Evolutionary conservation across 257 asterid species (phyloP), one percentile per base, ranked within the genome.

Genomic region (Plectranthus barbatus): DNA sequence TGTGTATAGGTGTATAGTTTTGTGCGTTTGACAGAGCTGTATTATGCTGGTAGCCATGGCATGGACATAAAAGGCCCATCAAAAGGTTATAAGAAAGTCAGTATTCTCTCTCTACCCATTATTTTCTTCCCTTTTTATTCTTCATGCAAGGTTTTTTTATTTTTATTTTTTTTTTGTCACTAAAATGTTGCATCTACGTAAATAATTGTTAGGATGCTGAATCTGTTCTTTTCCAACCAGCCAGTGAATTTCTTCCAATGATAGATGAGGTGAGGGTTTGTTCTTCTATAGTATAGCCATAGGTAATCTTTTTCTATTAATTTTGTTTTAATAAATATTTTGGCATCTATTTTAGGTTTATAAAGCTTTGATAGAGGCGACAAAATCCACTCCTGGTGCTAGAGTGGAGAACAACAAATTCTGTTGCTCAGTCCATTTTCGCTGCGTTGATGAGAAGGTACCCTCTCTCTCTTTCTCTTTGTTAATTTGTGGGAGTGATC

Each of bases 61-160:
- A 91, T 91, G 98, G 98, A 91, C 87, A 91, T 91, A 61, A 88
- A 86, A 79, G 98, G 95, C 67, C 98, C 98, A 70, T 87, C 95
- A 21, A 91, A 84, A 77, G 91, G 87, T 68, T 82, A 75, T 75
- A 79, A 59, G 57, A 84, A 83, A 79, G 98, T 84, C 47, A 73
- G 87, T 40, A 44, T 24, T 60, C 34, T 67, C 9, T 44, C 49
- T 48, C 47, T 17, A 31, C 47, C 9, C 6, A 37, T 8, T 39
- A 36, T 24, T 64, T 39, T 41, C 20, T 19, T 21, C 2, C 18
- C 24, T 40, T 52, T 26, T 49, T 44, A 11, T 36, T 64, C 41
- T 49, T 48, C 69, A 70, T 70, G 65, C 60, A 68, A 45, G 29
- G 3, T 54, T 7, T 57, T 2, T 9, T 12, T 20, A 9, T 21